A percentile compares a stretch with the other conserved stretches of the same genome.
Evolutionary conservation across 169 alveolate genomes (phyloP).

Genomic region (Eimeria necatrix): DNA sequence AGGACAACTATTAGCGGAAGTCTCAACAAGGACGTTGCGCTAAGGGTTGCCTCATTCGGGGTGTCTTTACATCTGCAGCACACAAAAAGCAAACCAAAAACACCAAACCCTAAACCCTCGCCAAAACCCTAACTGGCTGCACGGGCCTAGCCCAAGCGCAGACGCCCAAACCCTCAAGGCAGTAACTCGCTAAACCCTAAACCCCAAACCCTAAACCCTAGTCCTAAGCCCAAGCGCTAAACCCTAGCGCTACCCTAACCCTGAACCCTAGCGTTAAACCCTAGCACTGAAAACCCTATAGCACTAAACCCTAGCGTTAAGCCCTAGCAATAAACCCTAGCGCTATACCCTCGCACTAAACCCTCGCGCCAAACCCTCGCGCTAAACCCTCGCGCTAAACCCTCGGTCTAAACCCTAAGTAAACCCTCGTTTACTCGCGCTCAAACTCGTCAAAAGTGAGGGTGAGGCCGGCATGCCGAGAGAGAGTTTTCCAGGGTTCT

Average conservation of each 20-base stretch:
- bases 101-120: background rate
- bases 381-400: background rate
- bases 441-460: background rate
- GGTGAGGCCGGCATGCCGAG: conserved; percentile 16
- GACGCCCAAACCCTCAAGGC: no score
- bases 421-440: background rate
- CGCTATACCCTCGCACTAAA: background rate
- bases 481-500: background rate
- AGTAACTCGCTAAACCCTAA: no score
- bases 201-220: no score
- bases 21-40: conserved; percentile 21
- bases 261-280: background rate
- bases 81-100: background rate
- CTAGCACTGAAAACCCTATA: background rate
- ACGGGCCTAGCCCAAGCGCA: no score
- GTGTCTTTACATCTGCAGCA: background rate
- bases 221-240: no score
- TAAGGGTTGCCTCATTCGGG: background rate
- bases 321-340: no score
- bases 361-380: background rate
- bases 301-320: background rate
- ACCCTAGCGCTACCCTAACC: background rate
- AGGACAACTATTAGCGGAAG: background rate
- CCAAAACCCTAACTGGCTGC: no score
- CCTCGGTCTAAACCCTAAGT: background rate